Evolutionary conservation across 139 green algal genomes (phyloP).

Genomic region (Asterochloris erici): DNA sequence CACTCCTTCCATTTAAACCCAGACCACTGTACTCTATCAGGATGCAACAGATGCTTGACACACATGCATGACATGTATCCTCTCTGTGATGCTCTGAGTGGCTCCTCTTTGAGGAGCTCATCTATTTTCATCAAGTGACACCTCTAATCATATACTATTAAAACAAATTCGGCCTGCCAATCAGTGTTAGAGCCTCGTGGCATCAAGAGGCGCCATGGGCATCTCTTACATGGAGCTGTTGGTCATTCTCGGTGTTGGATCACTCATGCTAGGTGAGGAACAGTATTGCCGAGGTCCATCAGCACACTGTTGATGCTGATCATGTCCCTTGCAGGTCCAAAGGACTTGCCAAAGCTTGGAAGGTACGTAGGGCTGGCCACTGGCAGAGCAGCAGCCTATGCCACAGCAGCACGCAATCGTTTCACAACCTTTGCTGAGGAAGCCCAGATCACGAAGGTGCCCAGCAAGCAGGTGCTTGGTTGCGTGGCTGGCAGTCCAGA

Average conservation of each 20-base stretch:
- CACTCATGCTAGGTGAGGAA: neutral
- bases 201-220: neutral
- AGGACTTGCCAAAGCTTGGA: neutral
- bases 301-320: neutral
- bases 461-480: neutral
- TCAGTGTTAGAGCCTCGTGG: too few relatives aligned
- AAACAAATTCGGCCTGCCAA: too few relatives aligned
- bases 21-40: too few relatives aligned
- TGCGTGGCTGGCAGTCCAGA: neutral
- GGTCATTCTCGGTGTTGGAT: neutral
- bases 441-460: constrained; percentile 3
- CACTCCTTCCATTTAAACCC: too few relatives aligned
- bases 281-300: neutral
- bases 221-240: constrained; percentile 3
- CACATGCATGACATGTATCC: too few relatives aligned
- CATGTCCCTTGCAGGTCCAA: neutral
- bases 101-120: too few relatives aligned
- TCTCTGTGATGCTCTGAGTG: too few relatives aligned
- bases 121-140: too few relatives aligned
- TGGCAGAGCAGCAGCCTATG: constrained; percentile 8
- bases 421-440: constrained; percentile 10
- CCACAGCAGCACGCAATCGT: neutral
- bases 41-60: too few relatives aligned
- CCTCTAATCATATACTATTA: too few relatives aligned
- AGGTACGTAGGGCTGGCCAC: neutral